Evolutionary conservation across 164 flowering plant genomes (phyloP).

Genomic region (Chimonanthus praecox): DNA sequence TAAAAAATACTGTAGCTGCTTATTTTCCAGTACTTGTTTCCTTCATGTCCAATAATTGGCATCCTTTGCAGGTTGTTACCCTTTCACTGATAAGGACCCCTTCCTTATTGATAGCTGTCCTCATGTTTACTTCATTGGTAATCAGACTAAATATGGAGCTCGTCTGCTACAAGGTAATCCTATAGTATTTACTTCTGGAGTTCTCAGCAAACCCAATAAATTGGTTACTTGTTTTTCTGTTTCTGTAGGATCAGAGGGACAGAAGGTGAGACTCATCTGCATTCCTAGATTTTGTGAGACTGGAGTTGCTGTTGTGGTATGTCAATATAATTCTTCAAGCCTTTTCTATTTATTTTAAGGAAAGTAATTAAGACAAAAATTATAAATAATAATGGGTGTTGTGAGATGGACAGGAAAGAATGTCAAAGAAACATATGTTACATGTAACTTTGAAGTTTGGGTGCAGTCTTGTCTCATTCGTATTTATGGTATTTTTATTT

Average conservation of each 20-base stretch:
- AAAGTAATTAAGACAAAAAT: not conserved
- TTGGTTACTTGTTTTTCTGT: not conserved
- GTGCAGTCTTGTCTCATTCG: not conserved
- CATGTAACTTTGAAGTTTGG: not conserved
- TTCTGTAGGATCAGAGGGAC: constrained; percentile 81
- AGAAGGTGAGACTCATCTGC: constrained; percentile 71
- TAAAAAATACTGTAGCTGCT: not conserved
- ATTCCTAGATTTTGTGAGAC: constrained; percentile 86
- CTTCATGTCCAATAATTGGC: not conserved
- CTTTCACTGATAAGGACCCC: constrained; percentile 90
- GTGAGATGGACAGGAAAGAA: not conserved
- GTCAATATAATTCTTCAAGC: constrained; percentile 5
- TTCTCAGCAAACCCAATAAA: not conserved
- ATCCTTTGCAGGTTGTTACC: constrained; percentile 75
- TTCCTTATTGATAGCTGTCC: constrained; percentile 87
- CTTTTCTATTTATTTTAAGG: not conserved
- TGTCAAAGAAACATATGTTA: not conserved
- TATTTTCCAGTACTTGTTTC: not conserved
- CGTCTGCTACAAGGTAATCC: constrained; percentile 56
- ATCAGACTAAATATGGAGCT: constrained; percentile 65
- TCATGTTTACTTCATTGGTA: constrained; percentile 92
- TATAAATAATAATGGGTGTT: not conserved
- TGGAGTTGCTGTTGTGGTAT: constrained; percentile 82
- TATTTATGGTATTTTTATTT: not conserved
- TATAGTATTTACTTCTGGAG: not conserved